Evolutionary conservation across 2,329 filamentous ascomycete genomes (phyloP), one percentile per base, ranked within the genome.

Genomic region (Colletotrichum brevisporum): DNA sequence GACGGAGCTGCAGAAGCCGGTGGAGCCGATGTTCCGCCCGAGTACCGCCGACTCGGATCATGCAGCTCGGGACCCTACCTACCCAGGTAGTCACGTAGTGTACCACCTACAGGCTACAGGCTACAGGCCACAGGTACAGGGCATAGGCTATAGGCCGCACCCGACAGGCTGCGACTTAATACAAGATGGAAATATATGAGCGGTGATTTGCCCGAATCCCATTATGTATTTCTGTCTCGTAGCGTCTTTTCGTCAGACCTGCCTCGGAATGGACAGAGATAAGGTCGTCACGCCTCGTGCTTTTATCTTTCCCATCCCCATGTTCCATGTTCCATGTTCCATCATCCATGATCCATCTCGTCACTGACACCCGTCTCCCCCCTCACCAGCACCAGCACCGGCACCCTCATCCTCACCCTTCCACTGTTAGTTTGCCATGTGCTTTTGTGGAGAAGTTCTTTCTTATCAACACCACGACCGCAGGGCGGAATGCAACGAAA

Each of bases 211-310:
- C 60, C 73, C 55, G 18, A 76, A 78, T 75, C 41, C 71, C 74
- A 80, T 81, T 81, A 80, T 77, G 79, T 81, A 81, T 80, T 81
- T 77, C 74, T 73, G 78, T 80, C 74, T 79, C 75, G 74, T 79
- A 68, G 55, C 72, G 60, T 47, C 60, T 70, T 67, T 57, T 31
- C 13, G 18, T 52, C 52, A 52, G 41, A 41, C 53, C 54, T 18
- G 41, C 36, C 57, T 64, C 58, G 58, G 67, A 67, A 64, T 71
- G 70, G 63, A 63, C 59, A 67, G 61, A 78, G 78, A 79, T 79
- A 79, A 79, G 78, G 62, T 63, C 52, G 72, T 74, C 8, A 57
- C 48, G 43, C 55, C 31, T 57, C 53, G 71, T 71, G 60, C 66
- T 63, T 63, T 64, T 70, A 70, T 70, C 60, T 72, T 66, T 69